Conservation (phyloP, 345 rosid genomes). For the Brassica juncea region DNA sequence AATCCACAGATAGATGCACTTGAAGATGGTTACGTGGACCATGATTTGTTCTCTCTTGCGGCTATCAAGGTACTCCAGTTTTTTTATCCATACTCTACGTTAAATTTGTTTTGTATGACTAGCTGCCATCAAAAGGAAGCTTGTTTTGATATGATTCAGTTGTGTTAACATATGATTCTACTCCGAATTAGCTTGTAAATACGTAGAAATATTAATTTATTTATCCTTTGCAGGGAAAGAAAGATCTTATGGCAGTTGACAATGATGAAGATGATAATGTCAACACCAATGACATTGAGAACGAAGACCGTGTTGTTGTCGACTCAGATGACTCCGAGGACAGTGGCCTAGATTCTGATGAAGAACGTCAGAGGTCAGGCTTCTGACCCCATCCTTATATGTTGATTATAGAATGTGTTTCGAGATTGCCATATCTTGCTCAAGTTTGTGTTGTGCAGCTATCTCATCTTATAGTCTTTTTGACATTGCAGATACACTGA, state of each 20-base stretch:
- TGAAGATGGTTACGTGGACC: constrained; percentile 80
- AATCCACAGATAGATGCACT: constrained; percentile 76
- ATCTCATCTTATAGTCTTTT: constrained; percentile 5
- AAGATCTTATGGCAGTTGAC: constrained; percentile 78
- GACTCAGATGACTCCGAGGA: constrained; percentile 47
- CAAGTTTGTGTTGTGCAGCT: not conserved
- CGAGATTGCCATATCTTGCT: constrained; percentile 15
- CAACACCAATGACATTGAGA: constrained; percentile 50
- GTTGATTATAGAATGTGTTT: not conserved
- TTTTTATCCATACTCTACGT: not conserved
- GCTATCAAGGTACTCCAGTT: constrained; percentile 70
- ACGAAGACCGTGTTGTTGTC: constrained; percentile 47
- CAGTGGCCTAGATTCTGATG: constrained; percentile 80
- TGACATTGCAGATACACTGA: constrained; percentile 65
- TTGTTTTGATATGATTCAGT: not conserved
- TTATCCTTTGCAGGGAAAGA: constrained; percentile 64
- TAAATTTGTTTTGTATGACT: not conserved
- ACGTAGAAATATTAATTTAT: not conserved
- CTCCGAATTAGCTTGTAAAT: not conserved
- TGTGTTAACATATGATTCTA: constrained; percentile 7
- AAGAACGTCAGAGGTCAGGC: constrained; percentile 67
- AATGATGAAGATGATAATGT: constrained; percentile 56
- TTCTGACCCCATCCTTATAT: not conserved
- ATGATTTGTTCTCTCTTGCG: constrained; percentile 84
- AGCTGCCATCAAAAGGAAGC: not conserved